Evolutionary conservation across 148 eudicot genomes (phyloP).

Genomic region (Vaccinium macrocarpon): DNA sequence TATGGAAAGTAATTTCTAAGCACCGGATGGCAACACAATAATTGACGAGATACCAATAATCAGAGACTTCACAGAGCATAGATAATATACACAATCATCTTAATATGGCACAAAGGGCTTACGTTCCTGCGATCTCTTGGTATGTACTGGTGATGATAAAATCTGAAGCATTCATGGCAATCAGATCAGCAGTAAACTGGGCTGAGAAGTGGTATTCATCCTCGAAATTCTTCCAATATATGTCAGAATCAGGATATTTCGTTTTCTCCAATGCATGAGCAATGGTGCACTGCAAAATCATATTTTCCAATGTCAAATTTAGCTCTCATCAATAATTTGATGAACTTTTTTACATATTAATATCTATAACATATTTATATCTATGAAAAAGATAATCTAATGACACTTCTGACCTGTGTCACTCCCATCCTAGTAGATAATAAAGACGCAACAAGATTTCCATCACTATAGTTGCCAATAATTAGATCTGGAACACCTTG

Average conservation of each 20-base stretch:
- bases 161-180: slow-evolving; percentile 95
- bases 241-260: slow-evolving; percentile 96
- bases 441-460: slow-evolving; percentile 89
- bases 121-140: slow-evolving; percentile 99
- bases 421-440: slow-evolving; percentile 85
- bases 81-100: not conserved
- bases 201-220: slow-evolving; percentile 95
- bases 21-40: not conserved
- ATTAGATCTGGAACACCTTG: slow-evolving; percentile 87
- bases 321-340: slow-evolving; percentile 3
- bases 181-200: slow-evolving; percentile 94
- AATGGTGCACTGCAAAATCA: slow-evolving; percentile 70
- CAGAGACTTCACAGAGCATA: not conserved
- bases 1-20: not conserved
- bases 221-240: slow-evolving; percentile 84
- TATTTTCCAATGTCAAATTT: not conserved
- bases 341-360: not conserved
- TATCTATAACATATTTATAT: not conserved
- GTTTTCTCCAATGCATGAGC: slow-evolving; percentile 99
- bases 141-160: slow-evolving; percentile 96
- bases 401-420: slow-evolving; percentile 62
- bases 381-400: not conserved
- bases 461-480: slow-evolving; percentile 98
- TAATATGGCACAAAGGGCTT: slow-evolving; percentile 32
- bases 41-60: not conserved